Percentiles rank a stretch among this genome's conserved stretches.
These are phyloP conservation scores for Primulina tabacum DNA, from an alignment of 257 asterid genomes.

Conservation along the genomic window DNA sequence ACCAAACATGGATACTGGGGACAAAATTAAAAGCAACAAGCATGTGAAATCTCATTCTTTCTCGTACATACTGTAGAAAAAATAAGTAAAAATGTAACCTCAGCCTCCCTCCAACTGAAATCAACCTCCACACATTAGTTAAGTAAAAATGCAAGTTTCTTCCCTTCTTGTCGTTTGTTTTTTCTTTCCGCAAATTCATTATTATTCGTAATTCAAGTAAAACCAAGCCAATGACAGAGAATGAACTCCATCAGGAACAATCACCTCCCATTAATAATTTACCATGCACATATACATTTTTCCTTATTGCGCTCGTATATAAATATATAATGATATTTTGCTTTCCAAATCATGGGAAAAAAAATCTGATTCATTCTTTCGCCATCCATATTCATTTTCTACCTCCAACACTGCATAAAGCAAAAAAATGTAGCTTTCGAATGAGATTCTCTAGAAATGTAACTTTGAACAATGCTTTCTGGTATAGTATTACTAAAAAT, in stretches of 20 bases:
- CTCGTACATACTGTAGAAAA: no score
- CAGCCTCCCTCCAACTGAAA: not conserved
- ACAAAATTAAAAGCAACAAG: not conserved
- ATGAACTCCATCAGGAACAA: not conserved
- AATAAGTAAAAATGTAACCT: not conserved
- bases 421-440: not conserved
- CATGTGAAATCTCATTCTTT: not conserved
- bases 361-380: not conserved
- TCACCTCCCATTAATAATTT: not conserved
- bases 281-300: not conserved
- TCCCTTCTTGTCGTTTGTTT: no score
- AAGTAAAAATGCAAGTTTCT: not conserved
- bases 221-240: not conserved
- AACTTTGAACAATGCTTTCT: not conserved
- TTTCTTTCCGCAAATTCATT: not conserved
- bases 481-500: not conserved
- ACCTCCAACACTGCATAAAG: not conserved
- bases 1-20: not conserved
- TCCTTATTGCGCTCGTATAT: no score
- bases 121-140: not conserved
- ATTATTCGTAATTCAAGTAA: not conserved
- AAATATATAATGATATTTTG: no score
- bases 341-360: no score
- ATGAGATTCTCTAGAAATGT: not conserved
- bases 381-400: not conserved